Base-by-base conservation (phyloP, 805 yeast species). In the Ogataea henricii region DNA sequence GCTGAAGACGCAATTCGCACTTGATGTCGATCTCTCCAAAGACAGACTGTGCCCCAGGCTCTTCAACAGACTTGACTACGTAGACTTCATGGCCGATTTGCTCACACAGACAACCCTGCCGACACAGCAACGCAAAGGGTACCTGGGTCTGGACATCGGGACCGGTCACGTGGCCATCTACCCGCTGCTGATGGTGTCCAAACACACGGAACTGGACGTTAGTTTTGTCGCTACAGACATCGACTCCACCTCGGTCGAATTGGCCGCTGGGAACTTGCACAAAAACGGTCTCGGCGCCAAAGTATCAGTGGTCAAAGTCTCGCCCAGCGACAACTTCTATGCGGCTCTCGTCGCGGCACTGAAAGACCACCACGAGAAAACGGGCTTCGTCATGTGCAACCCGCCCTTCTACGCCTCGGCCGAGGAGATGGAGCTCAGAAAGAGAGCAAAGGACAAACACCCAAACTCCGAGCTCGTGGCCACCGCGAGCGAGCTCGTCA, bases 151-250 rank as follows among this genome's bases (percentile, higher is more conserved):
- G n/a, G 81, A 77, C 51, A 63, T 76, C 14, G 83, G 83, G 1
- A 73, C 78, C 0, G 82, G 83, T 1, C 72, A 74, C 18, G 63
- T 72, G 34, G 74, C 74, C 3, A 72, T 78, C 1, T 78, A 78
- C 55, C 73, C 80, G 2, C 46, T 78, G 1, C 49, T 79, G 26
- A 77, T 67, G 6, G 48, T 62, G 22, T 50, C 54, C 21, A 36
- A 41, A 21, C 29, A 34, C 18, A 37, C 21, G 7, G 38, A 26
- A 20, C 23, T 46, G 22, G 32, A 49, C 17, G 17, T 39, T 16
- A 16, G 14, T 2, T 66, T 75, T 50, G 32, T 59, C 10, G 81
- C 73, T 4, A 69, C 76, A 6, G 83, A 79, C 42, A 67, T 74
- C 21, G 75, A 74, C 49, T 32, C 41, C 0, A 53, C 45, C 6